Percentiles rank a stretch among this genome's conserved stretches.
Evolutionary conservation across 768 basidiomycete species (phyloP).

Genomic region (Pilatotrama ljubarskyi): DNA sequence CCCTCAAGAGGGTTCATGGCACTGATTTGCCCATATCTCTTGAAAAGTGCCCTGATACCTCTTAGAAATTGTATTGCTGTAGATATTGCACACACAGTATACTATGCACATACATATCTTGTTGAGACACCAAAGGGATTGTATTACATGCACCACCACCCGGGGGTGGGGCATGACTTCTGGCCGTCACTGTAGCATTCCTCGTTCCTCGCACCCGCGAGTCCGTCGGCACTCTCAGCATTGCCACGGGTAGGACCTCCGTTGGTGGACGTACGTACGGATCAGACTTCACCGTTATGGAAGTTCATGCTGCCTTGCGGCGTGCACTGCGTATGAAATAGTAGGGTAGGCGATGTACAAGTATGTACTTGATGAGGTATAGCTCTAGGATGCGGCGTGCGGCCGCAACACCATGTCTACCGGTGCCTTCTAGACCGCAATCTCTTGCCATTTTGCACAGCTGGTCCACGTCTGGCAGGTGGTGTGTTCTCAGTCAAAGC

Average conservation of each 20-base stretch:
- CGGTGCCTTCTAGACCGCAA: conserved; percentile 63
- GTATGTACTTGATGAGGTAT: not conserved
- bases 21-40: too few species aligned
- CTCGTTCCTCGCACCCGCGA: too few species aligned
- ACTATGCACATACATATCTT: too few species aligned
- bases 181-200: too few species aligned
- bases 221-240: not conserved
- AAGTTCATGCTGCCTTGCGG: not conserved
- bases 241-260: not conserved
- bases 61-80: too few species aligned
- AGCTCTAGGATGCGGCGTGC: too few species aligned
- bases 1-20: too few species aligned
- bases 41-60: too few species aligned
- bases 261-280: not conserved
- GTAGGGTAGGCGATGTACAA: conserved; percentile 3
- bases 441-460: conserved; percentile 71
- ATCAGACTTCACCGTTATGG: not conserved
- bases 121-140: too few species aligned
- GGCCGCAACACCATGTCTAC: conserved; percentile 12
- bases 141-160: too few species aligned
- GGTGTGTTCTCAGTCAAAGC: not conserved
- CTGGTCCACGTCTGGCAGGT: conserved; percentile 59
- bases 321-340: not conserved
- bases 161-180: too few species aligned
- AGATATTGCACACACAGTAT: too few species aligned